Percentiles rank a stretch among this genome's conserved stretches.
Conservation (phyloP, 2,329 filamentous ascomycete species). For the Ramularia endophylla region DNA sequence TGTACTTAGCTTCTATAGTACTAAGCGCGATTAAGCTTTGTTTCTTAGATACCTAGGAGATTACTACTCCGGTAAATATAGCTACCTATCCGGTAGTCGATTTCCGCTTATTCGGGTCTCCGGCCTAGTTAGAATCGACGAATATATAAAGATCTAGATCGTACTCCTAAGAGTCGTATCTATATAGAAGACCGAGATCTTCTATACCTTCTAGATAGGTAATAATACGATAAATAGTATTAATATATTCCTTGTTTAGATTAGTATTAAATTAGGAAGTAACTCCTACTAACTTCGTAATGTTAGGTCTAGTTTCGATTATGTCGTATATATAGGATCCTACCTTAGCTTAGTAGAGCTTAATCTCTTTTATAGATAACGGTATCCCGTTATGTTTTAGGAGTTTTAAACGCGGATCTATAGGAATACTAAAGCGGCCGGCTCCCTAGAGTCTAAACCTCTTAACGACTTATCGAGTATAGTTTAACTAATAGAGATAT, state of each 20-base stretch:
- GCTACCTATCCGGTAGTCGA: conserved; percentile 7
- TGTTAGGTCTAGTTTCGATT: conserved; percentile 4
- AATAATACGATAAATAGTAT: neutral
- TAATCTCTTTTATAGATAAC: neutral
- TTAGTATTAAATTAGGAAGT: neutral
- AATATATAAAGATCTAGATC: conserved; percentile 3
- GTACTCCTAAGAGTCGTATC: neutral
- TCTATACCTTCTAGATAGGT: conserved; percentile 2
- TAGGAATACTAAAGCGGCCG: neutral
- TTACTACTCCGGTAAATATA: conserved; percentile 4
- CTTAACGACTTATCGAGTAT: conserved; percentile 2
- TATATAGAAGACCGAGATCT: conserved; percentile 2
- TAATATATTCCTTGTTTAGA: conserved; percentile 1
- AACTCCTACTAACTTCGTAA: conserved; percentile 4
- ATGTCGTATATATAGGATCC: conserved; percentile 1
- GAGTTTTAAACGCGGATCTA: neutral
- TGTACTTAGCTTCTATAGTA: conserved; percentile 9
- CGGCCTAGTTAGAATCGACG: conserved; percentile 7
- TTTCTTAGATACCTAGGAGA: conserved; percentile 5
- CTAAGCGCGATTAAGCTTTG: conserved; percentile 1
- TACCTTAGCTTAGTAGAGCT: conserved; percentile 1
- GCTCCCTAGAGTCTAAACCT: neutral
- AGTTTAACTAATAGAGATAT: conserved; percentile 7
- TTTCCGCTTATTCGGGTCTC: neutral
- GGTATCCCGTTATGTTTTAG: neutral